Conservation (phyloP, 2,329 filamentous ascomycete genomes). For the Verticillium tricorpus region DNA sequence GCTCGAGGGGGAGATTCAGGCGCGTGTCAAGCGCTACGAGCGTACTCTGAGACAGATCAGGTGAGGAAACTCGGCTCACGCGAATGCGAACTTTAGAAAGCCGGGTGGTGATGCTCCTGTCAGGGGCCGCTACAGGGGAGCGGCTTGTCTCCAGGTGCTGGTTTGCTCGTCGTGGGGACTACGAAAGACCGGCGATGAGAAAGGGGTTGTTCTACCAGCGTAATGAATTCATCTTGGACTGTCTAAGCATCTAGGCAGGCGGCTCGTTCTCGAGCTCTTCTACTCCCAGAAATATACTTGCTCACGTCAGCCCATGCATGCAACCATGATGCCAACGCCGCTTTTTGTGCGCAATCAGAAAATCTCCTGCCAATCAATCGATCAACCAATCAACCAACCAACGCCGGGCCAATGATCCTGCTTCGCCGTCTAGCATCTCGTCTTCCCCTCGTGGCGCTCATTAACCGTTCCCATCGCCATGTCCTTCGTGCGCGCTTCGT, state of each 20-base stretch:
- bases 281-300: not conserved
- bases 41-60: too few species aligned
- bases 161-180: too few species aligned
- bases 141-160: too few species aligned
- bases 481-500: not conserved
- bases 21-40: too few species aligned
- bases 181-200: too few species aligned
- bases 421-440: not conserved
- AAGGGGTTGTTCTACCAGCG: not conserved
- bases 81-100: too few species aligned
- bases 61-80: too few species aligned
- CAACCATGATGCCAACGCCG: not conserved
- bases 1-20: not conserved
- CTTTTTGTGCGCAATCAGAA: not conserved
- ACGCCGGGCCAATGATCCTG: not conserved
- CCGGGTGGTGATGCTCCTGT: too few species aligned
- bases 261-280: not conserved
- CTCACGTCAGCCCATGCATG: not conserved
- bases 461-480: not conserved
- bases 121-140: too few species aligned
- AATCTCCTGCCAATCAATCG: not conserved
- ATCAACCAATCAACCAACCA: not conserved
- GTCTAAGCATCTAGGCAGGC: not conserved
- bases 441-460: not conserved
- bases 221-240: not conserved